Conservation (phyloP, 805 yeast genomes). For the Yamadazyma akitaensis region DNA sequence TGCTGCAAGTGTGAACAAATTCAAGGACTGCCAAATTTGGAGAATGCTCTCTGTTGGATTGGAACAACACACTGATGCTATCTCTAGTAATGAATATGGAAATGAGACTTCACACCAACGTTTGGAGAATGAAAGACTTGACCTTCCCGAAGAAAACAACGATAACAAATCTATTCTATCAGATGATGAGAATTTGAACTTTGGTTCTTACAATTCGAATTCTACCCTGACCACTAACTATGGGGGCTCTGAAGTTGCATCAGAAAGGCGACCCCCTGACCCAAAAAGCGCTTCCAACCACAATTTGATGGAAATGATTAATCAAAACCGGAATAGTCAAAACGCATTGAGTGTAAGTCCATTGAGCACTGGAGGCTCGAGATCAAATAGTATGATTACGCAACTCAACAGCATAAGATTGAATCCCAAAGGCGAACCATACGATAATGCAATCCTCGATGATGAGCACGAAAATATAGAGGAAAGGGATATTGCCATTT, state of each 20-base stretch:
- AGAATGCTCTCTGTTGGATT: conserved; percentile 50
- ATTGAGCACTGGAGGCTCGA: conserved; percentile 12
- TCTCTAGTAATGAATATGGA: neutral
- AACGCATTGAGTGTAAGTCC: conserved; percentile 17
- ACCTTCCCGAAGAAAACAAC: conserved; percentile 3
- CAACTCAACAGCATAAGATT: conserved; percentile 9
- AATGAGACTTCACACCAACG: neutral
- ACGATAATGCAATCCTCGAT: neutral
- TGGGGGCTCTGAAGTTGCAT: conserved; percentile 21
- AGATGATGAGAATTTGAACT: conserved; percentile 34
- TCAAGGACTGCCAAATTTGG: conserved; percentile 65
- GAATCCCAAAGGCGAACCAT: neutral
- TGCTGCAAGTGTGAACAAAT: conserved; percentile 49
- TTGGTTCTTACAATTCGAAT: conserved; percentile 40
- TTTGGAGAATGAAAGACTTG: neutral
- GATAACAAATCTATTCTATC: conserved; percentile 29
- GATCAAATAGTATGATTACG: conserved; percentile 13
- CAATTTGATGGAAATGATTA: conserved; percentile 22
- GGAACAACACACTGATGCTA: conserved; percentile 20
- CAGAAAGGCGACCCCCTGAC: conserved; percentile 13
- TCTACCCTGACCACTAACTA: conserved; percentile 40
- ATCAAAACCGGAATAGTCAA: conserved; percentile 17
- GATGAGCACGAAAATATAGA: conserved; percentile 22
- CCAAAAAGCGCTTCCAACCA: conserved; percentile 17
- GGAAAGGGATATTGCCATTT: conserved; percentile 15